Evolutionary conservation across 2,329 filamentous ascomycete species (phyloP).

Genomic region (Didymosphaeria variabile): DNA sequence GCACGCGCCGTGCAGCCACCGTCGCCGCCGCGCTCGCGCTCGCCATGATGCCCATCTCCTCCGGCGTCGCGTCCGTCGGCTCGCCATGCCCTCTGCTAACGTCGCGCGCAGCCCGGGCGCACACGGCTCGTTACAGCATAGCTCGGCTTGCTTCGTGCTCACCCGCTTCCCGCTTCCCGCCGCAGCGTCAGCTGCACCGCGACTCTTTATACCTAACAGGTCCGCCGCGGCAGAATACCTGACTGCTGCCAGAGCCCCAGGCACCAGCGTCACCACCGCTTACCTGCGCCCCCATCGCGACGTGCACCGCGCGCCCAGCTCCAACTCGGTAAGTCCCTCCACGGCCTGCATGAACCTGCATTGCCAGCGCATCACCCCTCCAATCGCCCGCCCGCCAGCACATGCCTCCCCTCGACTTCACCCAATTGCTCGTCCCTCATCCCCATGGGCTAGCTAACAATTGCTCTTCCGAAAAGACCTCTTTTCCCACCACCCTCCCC

Average conservation of each 20-base stretch:
- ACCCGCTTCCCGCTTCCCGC: constrained; percentile 25
- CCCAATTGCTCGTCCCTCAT: constrained; percentile 49
- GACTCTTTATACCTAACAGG: constrained; percentile 35
- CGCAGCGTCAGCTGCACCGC: constrained; percentile 40
- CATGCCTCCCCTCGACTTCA: constrained; percentile 46
- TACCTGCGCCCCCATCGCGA: constrained; percentile 29
- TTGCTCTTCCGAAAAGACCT: constrained; percentile 42
- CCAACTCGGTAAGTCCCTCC: constrained; percentile 48
- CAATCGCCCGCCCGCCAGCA: constrained; percentile 52
- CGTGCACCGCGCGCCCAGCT: constrained; percentile 44
- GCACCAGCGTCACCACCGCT: constrained; percentile 30
- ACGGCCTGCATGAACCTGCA: constrained; percentile 52
- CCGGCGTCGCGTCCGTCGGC: constrained; percentile 6
- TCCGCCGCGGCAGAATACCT: constrained; percentile 23
- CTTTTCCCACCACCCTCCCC: constrained; percentile 36
- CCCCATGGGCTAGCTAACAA: constrained; percentile 46
- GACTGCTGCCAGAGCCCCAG: constrained; percentile 1
- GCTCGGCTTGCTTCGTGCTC: constrained; percentile 31
- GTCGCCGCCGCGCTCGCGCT: background rate
- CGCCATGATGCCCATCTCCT: background rate
- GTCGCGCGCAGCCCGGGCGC: constrained; percentile 30
- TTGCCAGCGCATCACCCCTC: constrained; percentile 54
- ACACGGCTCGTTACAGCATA: constrained; percentile 32
- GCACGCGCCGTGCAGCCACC: background rate
- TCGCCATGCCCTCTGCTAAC: constrained; percentile 34